Percentiles rank a stretch among this genome's conserved stretches.
Evolutionary conservation across 495 filamentous ascomycete genomes (phyloP).

Genomic region (Lasiosphaeria hispida): DNA sequence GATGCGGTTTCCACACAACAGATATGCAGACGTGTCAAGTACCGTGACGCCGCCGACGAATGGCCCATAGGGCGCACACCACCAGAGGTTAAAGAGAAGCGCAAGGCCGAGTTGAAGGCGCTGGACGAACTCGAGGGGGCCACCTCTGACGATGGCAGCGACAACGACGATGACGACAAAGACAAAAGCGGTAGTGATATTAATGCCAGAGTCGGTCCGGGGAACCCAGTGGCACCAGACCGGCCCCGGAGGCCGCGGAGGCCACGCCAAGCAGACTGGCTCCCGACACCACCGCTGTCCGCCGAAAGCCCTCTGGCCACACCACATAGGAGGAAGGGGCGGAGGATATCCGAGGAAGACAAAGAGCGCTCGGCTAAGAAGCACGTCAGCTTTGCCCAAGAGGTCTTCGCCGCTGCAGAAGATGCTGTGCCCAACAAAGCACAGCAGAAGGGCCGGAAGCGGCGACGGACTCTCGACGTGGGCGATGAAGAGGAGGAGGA

Average conservation of each 20-base stretch:
- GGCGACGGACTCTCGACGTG: slow-evolving; percentile 1
- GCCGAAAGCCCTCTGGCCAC: slow-evolving; percentile 2
- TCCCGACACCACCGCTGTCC: background rate
- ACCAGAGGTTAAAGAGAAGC: slow-evolving; percentile 7
- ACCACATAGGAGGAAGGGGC: background rate
- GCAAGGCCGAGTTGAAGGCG: slow-evolving; percentile 5
- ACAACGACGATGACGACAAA: background rate
- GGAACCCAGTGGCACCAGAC: too few relatives aligned
- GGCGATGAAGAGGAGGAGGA: slow-evolving; percentile 1
- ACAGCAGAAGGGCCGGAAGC: slow-evolving; percentile 1
- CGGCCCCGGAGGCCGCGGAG: too few relatives aligned
- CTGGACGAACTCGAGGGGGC: background rate
- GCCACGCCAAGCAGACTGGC: too few relatives aligned
- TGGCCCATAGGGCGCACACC: slow-evolving; percentile 3
- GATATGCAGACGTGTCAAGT: slow-evolving; percentile 3
- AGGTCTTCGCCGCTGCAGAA: slow-evolving; percentile 2
- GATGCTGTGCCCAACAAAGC: background rate
- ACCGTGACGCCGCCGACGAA: background rate
- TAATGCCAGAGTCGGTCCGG: background rate
- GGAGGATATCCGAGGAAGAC: slow-evolving; percentile 4
- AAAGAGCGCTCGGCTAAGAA: background rate
- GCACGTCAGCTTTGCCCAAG: background rate
- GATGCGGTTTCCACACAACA: slow-evolving; percentile 4
- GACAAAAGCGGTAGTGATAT: slow-evolving; percentile 2
- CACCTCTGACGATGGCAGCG: background rate